These are phyloP conservation scores for Orbilia ellipsospora DNA, from an alignment of 2,329 filamentous ascomycete genomes.

Conservation along the genomic window DNA sequence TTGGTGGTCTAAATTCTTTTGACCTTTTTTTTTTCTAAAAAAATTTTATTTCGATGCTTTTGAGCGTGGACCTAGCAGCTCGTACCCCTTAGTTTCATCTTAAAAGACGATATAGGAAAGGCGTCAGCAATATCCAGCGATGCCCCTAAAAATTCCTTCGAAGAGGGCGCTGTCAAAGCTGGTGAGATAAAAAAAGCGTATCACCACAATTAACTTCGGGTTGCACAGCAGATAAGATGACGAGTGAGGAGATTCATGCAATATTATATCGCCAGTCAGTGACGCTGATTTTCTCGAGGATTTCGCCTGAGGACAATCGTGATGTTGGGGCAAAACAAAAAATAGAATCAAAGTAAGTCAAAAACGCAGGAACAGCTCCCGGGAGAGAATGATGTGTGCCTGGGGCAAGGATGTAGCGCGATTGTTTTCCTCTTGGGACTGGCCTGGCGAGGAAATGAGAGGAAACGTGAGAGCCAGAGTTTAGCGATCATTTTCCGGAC, in stretches of 20 bases:
- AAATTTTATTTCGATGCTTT: not conserved
- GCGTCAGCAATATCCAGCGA: slow-evolving; percentile 14
- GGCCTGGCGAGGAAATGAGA: slow-evolving; percentile 45
- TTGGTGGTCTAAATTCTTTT: not conserved
- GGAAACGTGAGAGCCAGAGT: slow-evolving; percentile 28
- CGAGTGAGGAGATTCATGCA: slow-evolving; percentile 33
- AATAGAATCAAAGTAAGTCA: slow-evolving; percentile 48
- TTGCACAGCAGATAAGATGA: slow-evolving; percentile 49
- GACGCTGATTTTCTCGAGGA: slow-evolving; percentile 17
- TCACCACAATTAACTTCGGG: slow-evolving; percentile 37
- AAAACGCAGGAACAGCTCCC: slow-evolving; percentile 35
- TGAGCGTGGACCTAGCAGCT: slow-evolving; percentile 11
- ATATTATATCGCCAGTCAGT: slow-evolving; percentile 18
- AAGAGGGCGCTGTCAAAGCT: slow-evolving; percentile 2
- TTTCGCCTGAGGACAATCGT: slow-evolving; percentile 31
- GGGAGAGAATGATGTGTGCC: slow-evolving; percentile 32
- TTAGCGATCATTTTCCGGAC: slow-evolving; percentile 50
- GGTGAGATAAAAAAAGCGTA: slow-evolving; percentile 15
- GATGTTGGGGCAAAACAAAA: slow-evolving; percentile 35
- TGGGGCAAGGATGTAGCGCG: slow-evolving; percentile 8
- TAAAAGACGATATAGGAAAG: slow-evolving; percentile 33
- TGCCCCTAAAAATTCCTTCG: not conserved
- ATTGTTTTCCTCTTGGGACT: slow-evolving; percentile 37
- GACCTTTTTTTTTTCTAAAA: slow-evolving; percentile 20
- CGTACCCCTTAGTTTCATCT: slow-evolving; percentile 55